These are phyloP conservation scores for Platanus orientalis DNA, from an alignment of 164 flowering plant genomes.

Conservation along the genomic window DNA sequence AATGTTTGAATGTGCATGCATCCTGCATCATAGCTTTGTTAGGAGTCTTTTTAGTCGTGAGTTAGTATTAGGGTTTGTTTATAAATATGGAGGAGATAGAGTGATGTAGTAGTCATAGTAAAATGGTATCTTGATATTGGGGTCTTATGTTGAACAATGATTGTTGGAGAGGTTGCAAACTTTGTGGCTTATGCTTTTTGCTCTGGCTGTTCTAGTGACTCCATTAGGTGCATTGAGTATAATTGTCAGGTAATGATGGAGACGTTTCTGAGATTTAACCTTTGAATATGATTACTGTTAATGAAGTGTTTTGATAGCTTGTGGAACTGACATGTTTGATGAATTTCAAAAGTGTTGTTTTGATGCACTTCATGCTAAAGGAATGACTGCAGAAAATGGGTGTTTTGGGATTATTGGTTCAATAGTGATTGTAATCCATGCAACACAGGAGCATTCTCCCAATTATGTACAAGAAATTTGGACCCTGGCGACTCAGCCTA, in stretches of 20 bases:
- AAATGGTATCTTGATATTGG: constrained; percentile 5
- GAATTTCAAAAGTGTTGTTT: constrained; percentile 54
- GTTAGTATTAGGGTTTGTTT: too few species aligned
- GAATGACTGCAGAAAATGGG: constrained; percentile 75
- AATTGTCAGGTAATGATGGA: constrained; percentile 59
- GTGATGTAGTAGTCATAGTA: neutral
- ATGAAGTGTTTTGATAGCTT: neutral
- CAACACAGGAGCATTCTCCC: constrained; percentile 77
- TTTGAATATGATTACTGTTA: neutral
- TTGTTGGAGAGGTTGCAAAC: constrained; percentile 87
- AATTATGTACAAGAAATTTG: constrained; percentile 79
- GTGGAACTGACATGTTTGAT: constrained; percentile 18
- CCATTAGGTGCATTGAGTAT: constrained; percentile 90
- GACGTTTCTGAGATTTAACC: neutral
- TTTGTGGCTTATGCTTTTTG: constrained; percentile 88
- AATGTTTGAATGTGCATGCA: too few species aligned
- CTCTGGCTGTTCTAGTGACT: constrained; percentile 91
- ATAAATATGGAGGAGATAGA: too few species aligned
- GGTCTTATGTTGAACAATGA: constrained; percentile 44
- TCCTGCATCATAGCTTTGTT: too few species aligned
- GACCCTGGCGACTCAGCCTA: constrained; percentile 83
- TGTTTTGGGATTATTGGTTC: constrained; percentile 85
- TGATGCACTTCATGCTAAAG: constrained; percentile 85
- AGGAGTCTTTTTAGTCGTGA: too few species aligned
- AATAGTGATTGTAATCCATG: constrained; percentile 91